Base-by-base conservation (phyloP, 176 grass and related monocot species). In the Musa beccarii region DNA sequence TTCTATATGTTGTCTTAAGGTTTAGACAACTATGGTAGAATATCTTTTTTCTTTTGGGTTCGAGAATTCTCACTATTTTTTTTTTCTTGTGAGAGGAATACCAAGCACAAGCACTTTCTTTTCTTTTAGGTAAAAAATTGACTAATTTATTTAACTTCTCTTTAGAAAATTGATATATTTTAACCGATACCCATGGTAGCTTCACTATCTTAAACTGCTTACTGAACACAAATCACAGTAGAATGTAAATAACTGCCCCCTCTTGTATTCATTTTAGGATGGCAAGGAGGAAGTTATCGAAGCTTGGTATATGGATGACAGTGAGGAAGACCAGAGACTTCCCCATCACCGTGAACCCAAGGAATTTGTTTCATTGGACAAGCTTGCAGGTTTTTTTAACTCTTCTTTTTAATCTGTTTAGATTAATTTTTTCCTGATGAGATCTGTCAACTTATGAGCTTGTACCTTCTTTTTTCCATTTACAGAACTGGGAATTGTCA, bases 241-340 rank as follows among this genome's bases (percentile, higher is more conserved):
- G 16, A 63, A 24, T 21, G 68, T 51, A 70, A n/a, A 19, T 51
- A 2, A 65, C 22, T 24, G 12, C 2, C 11, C 43, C 68, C 22
- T 54, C 23, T 14, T 51, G 5, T 53, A 15, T 26, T 50, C 12
- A 16, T 24, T 80, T n/a, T 55, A 96, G 93, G 90, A 91, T 83
- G 86, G 94, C n/a, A 97, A 97, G 76, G 86, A 82, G 77, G 88
- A 91, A 86, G 88, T 93, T 26, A 78, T 97, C 79, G 59, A 86
- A 83, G 90, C 87, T 68, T 97, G 94, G 94, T 93, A 93, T 83
- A 89, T 97, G 90, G 90, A 97, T 84, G 86, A 93, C 69, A 87
- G 80, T 68, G 75, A 89, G 53, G 94, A 90, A 54, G 88, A 93
- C 59, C 94, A 91, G 83, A 89, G 94, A 74, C 86, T 97, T 82